Evolutionary conservation across 768 basidiomycete species (phyloP).

Genomic region (Cystobasidium onofrii): DNA sequence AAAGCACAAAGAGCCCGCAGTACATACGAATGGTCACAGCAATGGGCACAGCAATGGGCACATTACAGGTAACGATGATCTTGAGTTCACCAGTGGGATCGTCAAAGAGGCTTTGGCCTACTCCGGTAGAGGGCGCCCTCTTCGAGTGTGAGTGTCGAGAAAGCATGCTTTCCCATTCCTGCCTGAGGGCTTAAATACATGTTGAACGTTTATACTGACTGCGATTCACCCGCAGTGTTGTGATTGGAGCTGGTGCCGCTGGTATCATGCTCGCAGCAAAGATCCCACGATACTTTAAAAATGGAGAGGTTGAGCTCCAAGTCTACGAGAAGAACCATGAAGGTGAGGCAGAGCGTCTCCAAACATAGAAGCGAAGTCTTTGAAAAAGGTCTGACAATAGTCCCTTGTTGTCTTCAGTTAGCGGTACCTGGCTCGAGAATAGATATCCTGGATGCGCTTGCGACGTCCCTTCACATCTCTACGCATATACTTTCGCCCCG

Average conservation of each 20-base stretch:
- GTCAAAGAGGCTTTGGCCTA: constrained; percentile 5
- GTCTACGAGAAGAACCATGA: constrained; percentile 8
- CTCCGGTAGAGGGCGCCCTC: background rate
- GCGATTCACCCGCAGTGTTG: background rate
- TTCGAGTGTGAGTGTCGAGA: background rate
- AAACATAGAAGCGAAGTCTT: no score
- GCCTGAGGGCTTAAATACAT: background rate
- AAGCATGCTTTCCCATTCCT: no score
- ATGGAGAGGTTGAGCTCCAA: background rate
- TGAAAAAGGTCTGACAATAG: background rate
- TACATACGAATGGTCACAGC: background rate
- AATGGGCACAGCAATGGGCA: background rate
- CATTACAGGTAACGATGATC: background rate
- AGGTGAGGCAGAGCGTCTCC: no score
- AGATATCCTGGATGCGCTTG: constrained; percentile 9
- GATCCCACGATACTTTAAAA: background rate
- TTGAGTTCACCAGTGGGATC: background rate
- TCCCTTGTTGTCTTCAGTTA: background rate
- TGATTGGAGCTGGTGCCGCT: constrained; percentile 5
- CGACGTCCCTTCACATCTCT: constrained; percentile 52
- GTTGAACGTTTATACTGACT: background rate
- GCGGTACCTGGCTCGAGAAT: constrained; percentile 17
- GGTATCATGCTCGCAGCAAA: background rate
- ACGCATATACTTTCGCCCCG: constrained; percentile 33
- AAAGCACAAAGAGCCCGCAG: background rate